phyloP scores from a whole-genome alignment of 208 protist species.

The Crithidia acanthocephali region DNA sequence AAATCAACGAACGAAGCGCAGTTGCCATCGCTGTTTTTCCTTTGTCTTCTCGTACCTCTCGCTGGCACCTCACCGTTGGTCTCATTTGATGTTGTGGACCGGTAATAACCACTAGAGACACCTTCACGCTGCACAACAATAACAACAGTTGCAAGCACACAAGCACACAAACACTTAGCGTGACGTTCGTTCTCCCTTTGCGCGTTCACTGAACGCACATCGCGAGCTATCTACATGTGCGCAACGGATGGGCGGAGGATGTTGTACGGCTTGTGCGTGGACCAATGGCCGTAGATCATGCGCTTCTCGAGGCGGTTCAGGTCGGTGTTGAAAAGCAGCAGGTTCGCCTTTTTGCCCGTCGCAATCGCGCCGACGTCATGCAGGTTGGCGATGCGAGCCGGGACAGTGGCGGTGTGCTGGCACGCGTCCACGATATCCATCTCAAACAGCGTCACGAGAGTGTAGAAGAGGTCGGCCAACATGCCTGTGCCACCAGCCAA shows the following conservation, averaged over 20 bases:
- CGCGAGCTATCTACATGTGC: no score
- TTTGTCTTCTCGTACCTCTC: neutral
- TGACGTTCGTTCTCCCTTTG: no score
- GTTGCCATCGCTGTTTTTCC: slow-evolving; percentile 11
- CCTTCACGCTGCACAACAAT: neutral
- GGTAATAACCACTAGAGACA: neutral
- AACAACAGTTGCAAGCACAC: no score
- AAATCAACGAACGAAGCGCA: neutral
- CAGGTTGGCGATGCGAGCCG: slow-evolving; percentile 59
- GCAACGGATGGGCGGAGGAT: slow-evolving; percentile 56
- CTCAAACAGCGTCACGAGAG: slow-evolving; percentile 59
- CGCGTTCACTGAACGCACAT: no score
- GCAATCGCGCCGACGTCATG: slow-evolving; percentile 51
- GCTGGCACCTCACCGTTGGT: neutral
- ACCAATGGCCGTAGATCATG: slow-evolving; percentile 59
- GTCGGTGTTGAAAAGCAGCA: slow-evolving; percentile 63
- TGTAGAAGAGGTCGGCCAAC: slow-evolving; percentile 70
- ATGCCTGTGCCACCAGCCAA: slow-evolving; percentile 65
- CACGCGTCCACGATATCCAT: slow-evolving; percentile 60
- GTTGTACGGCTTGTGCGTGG: slow-evolving; percentile 43
- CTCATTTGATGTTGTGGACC: neutral
- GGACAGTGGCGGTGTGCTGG: slow-evolving; percentile 58
- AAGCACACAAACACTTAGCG: no score
- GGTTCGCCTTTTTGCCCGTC: slow-evolving; percentile 56
- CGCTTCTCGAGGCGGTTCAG: slow-evolving; percentile 57